phyloP scores from a whole-genome alignment of 345 rosid species.

The Citrus sinensis region DNA sequence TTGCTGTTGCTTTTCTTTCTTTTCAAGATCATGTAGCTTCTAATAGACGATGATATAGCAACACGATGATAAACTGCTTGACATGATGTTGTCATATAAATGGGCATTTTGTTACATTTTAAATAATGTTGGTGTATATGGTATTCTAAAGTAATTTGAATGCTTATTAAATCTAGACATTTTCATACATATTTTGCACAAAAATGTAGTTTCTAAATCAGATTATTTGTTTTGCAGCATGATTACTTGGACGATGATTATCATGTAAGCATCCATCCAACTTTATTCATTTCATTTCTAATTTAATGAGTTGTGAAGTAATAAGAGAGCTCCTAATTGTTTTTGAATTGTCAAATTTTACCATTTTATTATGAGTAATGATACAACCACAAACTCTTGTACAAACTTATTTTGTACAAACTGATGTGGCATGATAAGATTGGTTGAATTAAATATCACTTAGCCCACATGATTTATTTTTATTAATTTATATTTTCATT shows the following conservation, averaged over 20 bases:
- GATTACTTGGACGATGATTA: conserved; percentile 41
- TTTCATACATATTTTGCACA: not conserved
- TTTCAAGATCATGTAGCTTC: not conserved
- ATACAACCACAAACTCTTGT: no score
- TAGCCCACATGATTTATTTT: no score
- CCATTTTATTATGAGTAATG: no score
- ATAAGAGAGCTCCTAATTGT: not conserved
- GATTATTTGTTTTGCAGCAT: conserved; percentile 27
- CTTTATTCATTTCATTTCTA: not conserved
- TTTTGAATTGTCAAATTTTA: not conserved
- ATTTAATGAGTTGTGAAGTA: not conserved
- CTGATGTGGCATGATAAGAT: no score
- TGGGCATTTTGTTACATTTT: not conserved
- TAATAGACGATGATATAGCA: not conserved
- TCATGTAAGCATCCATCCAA: conserved; percentile 28
- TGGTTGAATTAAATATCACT: no score
- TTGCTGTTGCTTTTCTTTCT: not conserved
- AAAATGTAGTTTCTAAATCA: not conserved
- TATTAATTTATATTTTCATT: no score
- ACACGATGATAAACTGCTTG: not conserved
- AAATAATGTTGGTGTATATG: not conserved
- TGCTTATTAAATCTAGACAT: not conserved
- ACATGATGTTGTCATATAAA: not conserved
- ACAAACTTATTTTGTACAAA: no score
- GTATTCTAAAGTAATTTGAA: not conserved